Percentiles rank a stretch among this genome's conserved stretches.
These are phyloP conservation scores for Annulohypoxylon bovei DNA, from an alignment of 495 filamentous ascomycete species.

Conservation along the genomic window DNA sequence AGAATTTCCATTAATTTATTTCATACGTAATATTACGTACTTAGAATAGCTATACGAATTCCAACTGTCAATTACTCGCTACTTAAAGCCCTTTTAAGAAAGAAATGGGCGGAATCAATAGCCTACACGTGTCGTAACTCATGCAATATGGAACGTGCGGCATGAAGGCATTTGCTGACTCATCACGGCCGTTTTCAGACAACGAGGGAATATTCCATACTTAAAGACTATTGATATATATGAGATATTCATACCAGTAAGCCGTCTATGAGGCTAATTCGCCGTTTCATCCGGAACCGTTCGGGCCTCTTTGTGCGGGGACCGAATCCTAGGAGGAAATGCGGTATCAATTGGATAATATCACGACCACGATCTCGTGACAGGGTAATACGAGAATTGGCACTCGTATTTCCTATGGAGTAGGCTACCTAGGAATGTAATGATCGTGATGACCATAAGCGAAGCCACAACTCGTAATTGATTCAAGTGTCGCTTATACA, in stretches of 20 bases:
- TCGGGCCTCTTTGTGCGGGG: constrained; percentile 17
- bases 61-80: neutral
- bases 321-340: constrained; percentile 7
- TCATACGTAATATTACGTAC: neutral
- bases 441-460: constrained; percentile 15
- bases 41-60: neutral
- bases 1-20: neutral
- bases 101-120: neutral
- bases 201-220: neutral
- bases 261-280: neutral
- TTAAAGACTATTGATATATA: neutral
- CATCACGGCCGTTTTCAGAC: neutral
- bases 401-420: constrained; percentile 39
- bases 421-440: constrained; percentile 5
- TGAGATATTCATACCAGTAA: neutral
- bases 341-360: constrained; percentile 13
- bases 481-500: constrained; percentile 1
- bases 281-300: constrained; percentile 1
- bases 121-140: neutral
- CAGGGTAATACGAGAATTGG: constrained; percentile 40
- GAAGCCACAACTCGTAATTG: neutral
- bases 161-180: neutral
- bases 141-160: constrained; percentile 14
- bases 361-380: constrained; percentile 44
- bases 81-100: neutral